Evolutionary conservation across 2,329 filamentous ascomycete species (phyloP).

Genomic region (Penicillium olsonii): DNA sequence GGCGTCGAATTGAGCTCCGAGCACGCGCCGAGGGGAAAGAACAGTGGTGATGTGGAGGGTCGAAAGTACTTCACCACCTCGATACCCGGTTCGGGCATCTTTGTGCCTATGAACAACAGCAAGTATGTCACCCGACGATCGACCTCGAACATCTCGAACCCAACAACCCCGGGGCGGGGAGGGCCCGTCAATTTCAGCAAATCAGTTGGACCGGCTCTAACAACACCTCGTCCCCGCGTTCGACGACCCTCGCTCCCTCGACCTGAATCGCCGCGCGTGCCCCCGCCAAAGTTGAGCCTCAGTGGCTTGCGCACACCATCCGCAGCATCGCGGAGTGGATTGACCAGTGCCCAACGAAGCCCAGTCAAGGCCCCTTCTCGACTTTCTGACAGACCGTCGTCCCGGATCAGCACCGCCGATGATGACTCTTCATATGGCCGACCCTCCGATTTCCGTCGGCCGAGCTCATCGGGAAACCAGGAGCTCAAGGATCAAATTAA

Average conservation of each 20-base stretch:
- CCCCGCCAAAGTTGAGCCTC: slow-evolving; percentile 57
- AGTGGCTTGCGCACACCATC: slow-evolving; percentile 60
- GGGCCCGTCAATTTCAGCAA: slow-evolving; percentile 81
- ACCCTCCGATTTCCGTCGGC: slow-evolving; percentile 33
- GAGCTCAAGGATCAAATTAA: slow-evolving; percentile 70
- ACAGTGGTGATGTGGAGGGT: slow-evolving; percentile 92
- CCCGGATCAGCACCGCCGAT: slow-evolving; percentile 41
- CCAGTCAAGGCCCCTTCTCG: slow-evolving; percentile 42
- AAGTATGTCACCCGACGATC: slow-evolving; percentile 59
- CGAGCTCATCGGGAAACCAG: slow-evolving; percentile 31
- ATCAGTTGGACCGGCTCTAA: slow-evolving; percentile 74
- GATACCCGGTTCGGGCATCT: slow-evolving; percentile 82
- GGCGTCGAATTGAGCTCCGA: slow-evolving; percentile 85
- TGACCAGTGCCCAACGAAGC: slow-evolving; percentile 49
- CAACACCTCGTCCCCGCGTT: slow-evolving; percentile 66
- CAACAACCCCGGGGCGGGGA: slow-evolving; percentile 67
- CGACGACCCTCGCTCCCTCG: slow-evolving; percentile 76
- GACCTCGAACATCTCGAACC: slow-evolving; percentile 57
- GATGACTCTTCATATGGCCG: slow-evolving; percentile 34
- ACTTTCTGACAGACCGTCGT: slow-evolving; percentile 41
- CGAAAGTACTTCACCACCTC: slow-evolving; percentile 78
- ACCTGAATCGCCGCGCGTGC: slow-evolving; percentile 76
- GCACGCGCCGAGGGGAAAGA: slow-evolving; percentile 84
- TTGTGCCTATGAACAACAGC: slow-evolving; percentile 82
- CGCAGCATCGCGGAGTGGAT: slow-evolving; percentile 34